Conservation (phyloP, 2,329 filamentous ascomycete species). For the Apiospora aurea region DNA sequence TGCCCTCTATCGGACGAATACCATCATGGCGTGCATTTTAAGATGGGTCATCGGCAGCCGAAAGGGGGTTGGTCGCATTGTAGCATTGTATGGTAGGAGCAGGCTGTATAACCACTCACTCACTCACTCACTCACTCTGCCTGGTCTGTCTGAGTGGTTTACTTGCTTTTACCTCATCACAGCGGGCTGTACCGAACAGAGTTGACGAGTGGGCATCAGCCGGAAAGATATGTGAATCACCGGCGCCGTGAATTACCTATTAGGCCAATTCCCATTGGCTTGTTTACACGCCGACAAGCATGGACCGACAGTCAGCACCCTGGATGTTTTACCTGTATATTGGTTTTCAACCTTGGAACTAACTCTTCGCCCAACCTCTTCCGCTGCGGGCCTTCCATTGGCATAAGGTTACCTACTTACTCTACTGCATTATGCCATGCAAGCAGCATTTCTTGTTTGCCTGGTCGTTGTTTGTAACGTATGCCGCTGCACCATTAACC, state of each 20-base stretch:
- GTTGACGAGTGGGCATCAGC: not conserved
- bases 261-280: not conserved
- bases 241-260: not conserved
- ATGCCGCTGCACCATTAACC: not conserved
- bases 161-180: not conserved
- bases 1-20: slow-evolving; percentile 5
- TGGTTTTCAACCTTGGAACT: too few species aligned
- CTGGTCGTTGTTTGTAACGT: not conserved
- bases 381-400: too few species aligned
- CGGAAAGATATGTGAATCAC: not conserved
- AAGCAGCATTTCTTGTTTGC: not conserved
- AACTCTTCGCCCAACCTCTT: too few species aligned
- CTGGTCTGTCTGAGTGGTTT: not conserved
- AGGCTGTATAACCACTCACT: not conserved
- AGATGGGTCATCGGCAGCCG: not conserved
- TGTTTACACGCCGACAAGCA: not conserved
- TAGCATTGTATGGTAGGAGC: not conserved
- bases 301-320: too few species aligned
- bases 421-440: not conserved
- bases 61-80: not conserved
- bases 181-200: not conserved
- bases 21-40: not conserved
- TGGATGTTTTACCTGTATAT: too few species aligned
- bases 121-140: too few species aligned
- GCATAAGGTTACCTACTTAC: not conserved